Percentiles rank a stretch among this genome's conserved stretches.
phyloP scores from a whole-genome alignment of 2,329 filamentous ascomycete species.

The Penicillium fuscoglaucum region DNA sequence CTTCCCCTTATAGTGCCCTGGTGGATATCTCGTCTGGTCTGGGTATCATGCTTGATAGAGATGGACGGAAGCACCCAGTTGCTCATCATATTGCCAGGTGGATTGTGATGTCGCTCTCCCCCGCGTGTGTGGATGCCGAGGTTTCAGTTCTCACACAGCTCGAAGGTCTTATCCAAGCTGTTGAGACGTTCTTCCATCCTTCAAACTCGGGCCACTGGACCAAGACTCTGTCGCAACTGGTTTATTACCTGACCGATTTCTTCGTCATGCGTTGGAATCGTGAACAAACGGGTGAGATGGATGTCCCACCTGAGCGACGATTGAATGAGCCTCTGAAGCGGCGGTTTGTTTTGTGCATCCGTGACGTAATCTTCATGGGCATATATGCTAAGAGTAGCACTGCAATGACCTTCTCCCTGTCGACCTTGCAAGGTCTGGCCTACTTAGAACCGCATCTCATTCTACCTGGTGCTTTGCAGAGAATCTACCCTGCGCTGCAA shows the following conservation, averaged over 20 bases:
- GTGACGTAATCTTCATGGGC: constrained; percentile 96
- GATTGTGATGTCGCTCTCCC: constrained; percentile 91
- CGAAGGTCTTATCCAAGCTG: constrained; percentile 87
- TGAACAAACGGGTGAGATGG: constrained; percentile 88
- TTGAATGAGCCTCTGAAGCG: constrained; percentile 79
- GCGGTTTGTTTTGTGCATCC: constrained; percentile 84
- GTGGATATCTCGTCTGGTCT: constrained; percentile 82
- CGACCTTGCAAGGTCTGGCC: constrained; percentile 82
- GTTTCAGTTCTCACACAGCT: constrained; percentile 81
- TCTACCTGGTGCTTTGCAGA: constrained; percentile 85
- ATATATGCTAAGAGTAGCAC: constrained; percentile 94
- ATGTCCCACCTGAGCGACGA: constrained; percentile 74
- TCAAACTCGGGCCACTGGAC: constrained; percentile 95
- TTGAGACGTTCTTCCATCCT: constrained; percentile 98
- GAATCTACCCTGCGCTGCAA: constrained; percentile 96
- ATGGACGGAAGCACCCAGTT: constrained; percentile 88
- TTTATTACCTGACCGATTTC: constrained; percentile 89
- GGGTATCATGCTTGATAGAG: constrained; percentile 84
- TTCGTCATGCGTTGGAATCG: constrained; percentile 98
- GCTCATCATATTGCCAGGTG: constrained; percentile 90
- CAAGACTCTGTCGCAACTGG: constrained; percentile 81
- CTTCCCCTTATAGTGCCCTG: constrained; percentile 78
- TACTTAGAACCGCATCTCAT: constrained; percentile 90
- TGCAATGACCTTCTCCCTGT: constrained; percentile 87
- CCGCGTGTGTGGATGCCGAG: constrained; percentile 71